Percentiles rank a stretch among this genome's conserved stretches.
Evolutionary conservation across 306 rosid genomes (phyloP).

Genomic region (Gleditsia sinensis): DNA sequence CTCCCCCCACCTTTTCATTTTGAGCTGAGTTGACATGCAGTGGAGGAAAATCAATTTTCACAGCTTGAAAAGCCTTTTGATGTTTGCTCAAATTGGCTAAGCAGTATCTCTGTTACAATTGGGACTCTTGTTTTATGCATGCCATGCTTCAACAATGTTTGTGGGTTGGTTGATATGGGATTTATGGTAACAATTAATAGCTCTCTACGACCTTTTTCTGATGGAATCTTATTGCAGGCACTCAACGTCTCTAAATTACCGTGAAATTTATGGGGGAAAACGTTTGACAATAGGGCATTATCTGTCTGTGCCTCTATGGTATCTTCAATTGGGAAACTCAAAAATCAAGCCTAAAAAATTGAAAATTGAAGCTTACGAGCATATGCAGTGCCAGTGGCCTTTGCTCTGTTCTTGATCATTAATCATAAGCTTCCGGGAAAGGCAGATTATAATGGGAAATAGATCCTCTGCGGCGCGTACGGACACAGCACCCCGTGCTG

Average conservation of each 20-base stretch:
- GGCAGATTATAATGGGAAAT: no score
- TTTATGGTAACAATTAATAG: slow-evolving; percentile 47
- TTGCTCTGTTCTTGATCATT: slow-evolving; percentile 1
- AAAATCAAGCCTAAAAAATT: not conserved
- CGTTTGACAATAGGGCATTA: slow-evolving; percentile 9
- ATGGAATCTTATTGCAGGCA: slow-evolving; percentile 40
- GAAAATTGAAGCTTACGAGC: no score
- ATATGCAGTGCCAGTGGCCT: no score
- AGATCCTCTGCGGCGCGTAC: no score
- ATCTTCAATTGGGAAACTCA: slow-evolving; percentile 12
- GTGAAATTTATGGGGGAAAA: slow-evolving; percentile 31
- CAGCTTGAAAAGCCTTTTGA: slow-evolving; percentile 22
- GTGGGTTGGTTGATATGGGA: slow-evolving; percentile 47
- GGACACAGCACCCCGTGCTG: no score
- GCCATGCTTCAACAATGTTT: slow-evolving; percentile 31
- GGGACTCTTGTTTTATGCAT: slow-evolving; percentile 41
- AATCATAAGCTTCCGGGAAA: no score
- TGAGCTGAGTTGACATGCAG: slow-evolving; percentile 41
- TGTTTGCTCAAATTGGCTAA: slow-evolving; percentile 46
- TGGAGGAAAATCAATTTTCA: not conserved
- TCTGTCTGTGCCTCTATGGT: slow-evolving; percentile 26
- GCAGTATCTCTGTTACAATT: slow-evolving; percentile 48
- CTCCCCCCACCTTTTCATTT: not conserved
- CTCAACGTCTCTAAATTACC: slow-evolving; percentile 35
- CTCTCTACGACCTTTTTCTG: slow-evolving; percentile 19